Conservation (phyloP, 1,284 basidiomycete genomes). For the Polyporus tsugae region DNA sequence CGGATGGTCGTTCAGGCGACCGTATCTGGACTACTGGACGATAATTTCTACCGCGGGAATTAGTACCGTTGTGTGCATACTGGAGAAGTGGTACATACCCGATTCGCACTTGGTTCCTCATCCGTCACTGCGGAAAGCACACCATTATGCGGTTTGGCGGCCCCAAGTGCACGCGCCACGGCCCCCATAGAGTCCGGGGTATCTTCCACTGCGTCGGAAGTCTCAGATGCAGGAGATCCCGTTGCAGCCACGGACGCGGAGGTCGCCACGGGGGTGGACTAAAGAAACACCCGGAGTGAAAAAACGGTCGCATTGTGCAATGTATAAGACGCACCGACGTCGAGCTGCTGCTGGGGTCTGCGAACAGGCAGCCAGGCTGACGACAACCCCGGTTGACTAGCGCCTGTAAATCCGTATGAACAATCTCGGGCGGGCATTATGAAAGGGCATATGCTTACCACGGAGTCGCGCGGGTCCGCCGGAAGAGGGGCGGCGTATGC, state of each 20-base stretch:
- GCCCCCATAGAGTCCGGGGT: neutral
- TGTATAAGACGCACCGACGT: neutral
- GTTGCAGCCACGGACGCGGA: neutral
- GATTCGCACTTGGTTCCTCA: neutral
- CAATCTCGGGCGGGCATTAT: too few relatives aligned
- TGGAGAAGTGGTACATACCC: neutral
- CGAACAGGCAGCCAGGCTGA: neutral
- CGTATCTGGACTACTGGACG: neutral
- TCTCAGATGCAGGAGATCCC: neutral
- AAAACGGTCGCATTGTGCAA: neutral
- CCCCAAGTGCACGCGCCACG: neutral
- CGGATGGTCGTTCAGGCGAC: neutral
- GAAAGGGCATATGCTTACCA: neutral
- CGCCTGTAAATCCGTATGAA: neutral
- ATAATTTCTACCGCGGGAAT: neutral
- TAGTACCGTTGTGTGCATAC: neutral
- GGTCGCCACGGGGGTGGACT: neutral
- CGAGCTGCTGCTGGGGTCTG: neutral
- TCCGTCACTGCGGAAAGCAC: neutral
- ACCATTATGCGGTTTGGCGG: neutral
- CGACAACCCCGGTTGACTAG: neutral
- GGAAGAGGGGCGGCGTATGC: constrained; percentile 15
- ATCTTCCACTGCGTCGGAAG: neutral
- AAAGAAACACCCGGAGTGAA: neutral
- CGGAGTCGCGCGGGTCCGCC: neutral